Conservation (phyloP, 2,329 filamentous ascomycete species). For the Huntiella moniliformis region DNA sequence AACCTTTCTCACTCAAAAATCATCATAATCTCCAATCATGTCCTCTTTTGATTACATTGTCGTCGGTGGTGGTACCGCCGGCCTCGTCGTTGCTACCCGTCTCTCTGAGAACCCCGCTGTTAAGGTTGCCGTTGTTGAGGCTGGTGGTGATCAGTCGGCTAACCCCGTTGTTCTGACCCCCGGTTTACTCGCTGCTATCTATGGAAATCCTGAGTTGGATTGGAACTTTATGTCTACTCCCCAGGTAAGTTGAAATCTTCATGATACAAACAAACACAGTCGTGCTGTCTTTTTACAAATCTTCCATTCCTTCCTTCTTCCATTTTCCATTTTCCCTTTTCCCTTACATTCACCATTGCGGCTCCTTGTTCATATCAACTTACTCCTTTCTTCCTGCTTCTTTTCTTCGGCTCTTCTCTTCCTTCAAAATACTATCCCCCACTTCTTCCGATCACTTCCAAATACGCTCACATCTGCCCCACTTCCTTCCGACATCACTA, state of each 20-base stretch:
- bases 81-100: slow-evolving; percentile 19
- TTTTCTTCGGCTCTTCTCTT: no score
- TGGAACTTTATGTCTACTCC: slow-evolving; percentile 11
- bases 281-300: neutral
- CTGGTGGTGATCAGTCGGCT: slow-evolving; percentile 9
- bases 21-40: neutral
- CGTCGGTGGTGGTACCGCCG: slow-evolving; percentile 18
- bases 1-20: neutral
- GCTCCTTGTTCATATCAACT: neutral
- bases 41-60: slow-evolving; percentile 16
- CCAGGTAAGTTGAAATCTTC: slow-evolving; percentile 2
- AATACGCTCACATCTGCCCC: no score
- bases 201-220: slow-evolving; percentile 12
- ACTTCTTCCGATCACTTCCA: no score
- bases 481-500: no score
- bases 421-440: no score
- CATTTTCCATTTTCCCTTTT: neutral
- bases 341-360: neutral
- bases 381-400: no score
- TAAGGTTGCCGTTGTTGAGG: slow-evolving; percentile 12
- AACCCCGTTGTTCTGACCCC: slow-evolving; percentile 11
- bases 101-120: slow-evolving; percentile 15
- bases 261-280: no score
- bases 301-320: neutral
- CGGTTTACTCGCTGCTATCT: slow-evolving; percentile 6